Evolutionary conservation across 805 yeast genomes (phyloP), one percentile per base, ranked within the genome.

Genomic region (Debaryomyces prosopidis): DNA sequence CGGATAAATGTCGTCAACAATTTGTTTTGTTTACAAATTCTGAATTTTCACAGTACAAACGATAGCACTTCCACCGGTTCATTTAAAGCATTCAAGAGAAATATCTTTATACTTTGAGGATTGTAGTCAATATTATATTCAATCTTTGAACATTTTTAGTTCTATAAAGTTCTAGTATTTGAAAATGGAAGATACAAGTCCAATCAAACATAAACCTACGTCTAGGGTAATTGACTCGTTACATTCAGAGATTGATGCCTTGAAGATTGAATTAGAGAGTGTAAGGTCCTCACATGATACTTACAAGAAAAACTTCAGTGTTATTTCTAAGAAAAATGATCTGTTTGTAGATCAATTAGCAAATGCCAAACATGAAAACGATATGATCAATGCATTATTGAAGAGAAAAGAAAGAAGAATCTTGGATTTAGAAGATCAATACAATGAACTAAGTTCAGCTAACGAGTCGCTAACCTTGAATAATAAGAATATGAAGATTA

Each of bases 301-400:
- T 47, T 73, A 77, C 53, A 75, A 73, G 48, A 81, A 81, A 61
- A 79, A 82, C 48, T 68, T 74, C 54, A 73, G 79, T 42, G 65
- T 74, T 23, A 56, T 75, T 43, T 52, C 74, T 51, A 64, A 73
- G 56, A 73, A 80, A 63, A 69, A 82, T 54, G 82, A 79, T 52
- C 68, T 76, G 44, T 68, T 78, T 43, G 74, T 81, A 30, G 89
- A 84, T 54, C 87, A 83, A 62, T 63, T 84, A 48, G 81, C 89
- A 26, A 83, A 82, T 50, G 71, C 86, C 32, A 85, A 85, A 62
- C 91, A 86, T 60, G 92, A 89, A 56, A 84, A 84, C 54, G 90
- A 87, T 51, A 84, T 84, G 69, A 72, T 85, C 36, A 84, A 79
- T 55, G 81, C 89, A 1, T 66, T 87, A 50, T 65, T 88, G 47